Percentiles rank a stretch among this genome's conserved stretches.
These are phyloP conservation scores for Penicillium nordicum DNA, from an alignment of 2,329 filamentous ascomycete species.

Conservation along the genomic window DNA sequence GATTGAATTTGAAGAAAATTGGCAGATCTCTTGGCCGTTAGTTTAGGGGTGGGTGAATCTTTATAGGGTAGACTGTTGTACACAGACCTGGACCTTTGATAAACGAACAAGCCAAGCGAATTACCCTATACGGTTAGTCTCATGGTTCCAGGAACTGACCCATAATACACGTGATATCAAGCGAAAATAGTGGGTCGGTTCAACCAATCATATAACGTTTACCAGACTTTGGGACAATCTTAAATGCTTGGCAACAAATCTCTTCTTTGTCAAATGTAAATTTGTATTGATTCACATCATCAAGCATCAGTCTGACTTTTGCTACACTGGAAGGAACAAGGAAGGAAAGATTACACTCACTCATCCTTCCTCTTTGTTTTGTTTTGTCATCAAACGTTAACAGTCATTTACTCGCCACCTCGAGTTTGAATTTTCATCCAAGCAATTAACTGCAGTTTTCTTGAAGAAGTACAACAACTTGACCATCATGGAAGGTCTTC, in stretches of 20 bases:
- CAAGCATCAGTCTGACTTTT: constrained; percentile 1
- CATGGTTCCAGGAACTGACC: background rate
- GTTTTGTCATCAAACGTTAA: constrained; percentile 48
- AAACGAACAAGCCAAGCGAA: background rate
- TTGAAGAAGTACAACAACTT: background rate
- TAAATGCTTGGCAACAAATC: constrained; percentile 13
- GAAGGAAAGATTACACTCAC: background rate
- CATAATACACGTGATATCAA: constrained; percentile 2
- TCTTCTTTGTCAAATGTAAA: constrained; percentile 7
- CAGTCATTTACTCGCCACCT: background rate
- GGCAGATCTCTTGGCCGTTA: too few relatives aligned
- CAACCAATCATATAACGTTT: background rate
- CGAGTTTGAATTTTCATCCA: constrained; percentile 2
- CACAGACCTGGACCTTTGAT: background rate
- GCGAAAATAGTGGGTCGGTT: background rate
- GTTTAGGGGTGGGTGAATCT: too few relatives aligned
- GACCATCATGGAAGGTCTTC: constrained; percentile 14
- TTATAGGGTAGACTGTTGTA: too few relatives aligned
- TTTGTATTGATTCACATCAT: background rate
- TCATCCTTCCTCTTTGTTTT: background rate
- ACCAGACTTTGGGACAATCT: background rate
- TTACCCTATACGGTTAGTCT: background rate
- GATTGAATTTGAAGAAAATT: too few relatives aligned
- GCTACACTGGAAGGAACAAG: background rate
- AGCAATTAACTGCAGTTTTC: constrained; percentile 1